Conservation (phyloP, 2,329 filamentous ascomycete genomes). For the Stenocarpella maydis region DNA sequence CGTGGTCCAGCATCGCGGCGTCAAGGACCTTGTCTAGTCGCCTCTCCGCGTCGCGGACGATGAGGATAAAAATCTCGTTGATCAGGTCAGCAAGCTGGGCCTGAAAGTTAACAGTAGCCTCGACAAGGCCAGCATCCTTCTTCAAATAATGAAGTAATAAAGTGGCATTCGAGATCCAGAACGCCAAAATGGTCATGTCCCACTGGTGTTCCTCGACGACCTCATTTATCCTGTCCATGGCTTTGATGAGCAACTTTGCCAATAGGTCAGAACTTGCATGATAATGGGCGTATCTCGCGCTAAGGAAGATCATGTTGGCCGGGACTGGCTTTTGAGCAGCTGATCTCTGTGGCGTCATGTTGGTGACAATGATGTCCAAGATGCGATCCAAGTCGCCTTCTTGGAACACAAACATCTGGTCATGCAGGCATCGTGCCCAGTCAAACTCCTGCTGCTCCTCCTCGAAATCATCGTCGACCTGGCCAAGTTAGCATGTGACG, state of each 20-base stretch:
- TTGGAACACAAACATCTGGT: slow-evolving; percentile 99
- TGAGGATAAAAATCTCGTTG: slow-evolving; percentile 98
- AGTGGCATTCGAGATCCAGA: slow-evolving; percentile 98
- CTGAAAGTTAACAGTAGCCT: slow-evolving; percentile 88
- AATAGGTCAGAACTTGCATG: slow-evolving; percentile 89
- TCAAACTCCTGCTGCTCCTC: slow-evolving; percentile 95
- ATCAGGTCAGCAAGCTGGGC: slow-evolving; percentile 92
- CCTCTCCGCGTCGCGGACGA: slow-evolving; percentile 94
- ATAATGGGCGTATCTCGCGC: slow-evolving; percentile 95
- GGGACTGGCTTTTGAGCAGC: slow-evolving; percentile 98
- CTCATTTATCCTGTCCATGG: slow-evolving; percentile 96
- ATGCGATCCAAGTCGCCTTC: slow-evolving; percentile 91
- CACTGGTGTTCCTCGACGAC: slow-evolving; percentile 96
- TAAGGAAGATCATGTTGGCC: slow-evolving; percentile 95
- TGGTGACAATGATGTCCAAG: slow-evolving; percentile 93
- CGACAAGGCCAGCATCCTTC: slow-evolving; percentile 84
- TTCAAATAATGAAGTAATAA: slow-evolving; percentile 95
- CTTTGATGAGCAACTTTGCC: slow-evolving; percentile 79
- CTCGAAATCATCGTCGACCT: slow-evolving; percentile 80
- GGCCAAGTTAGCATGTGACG: slow-evolving; percentile 34
- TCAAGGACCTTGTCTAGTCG: slow-evolving; percentile 96
- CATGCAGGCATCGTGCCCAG: slow-evolving; percentile 92
- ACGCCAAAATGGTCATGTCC: slow-evolving; percentile 99
- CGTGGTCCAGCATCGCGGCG: slow-evolving; percentile 93
- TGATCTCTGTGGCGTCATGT: slow-evolving; percentile 95